Evolutionary conservation across 345 rosid genomes (phyloP).

Genomic region (Eucalyptus lansdowneana): DNA sequence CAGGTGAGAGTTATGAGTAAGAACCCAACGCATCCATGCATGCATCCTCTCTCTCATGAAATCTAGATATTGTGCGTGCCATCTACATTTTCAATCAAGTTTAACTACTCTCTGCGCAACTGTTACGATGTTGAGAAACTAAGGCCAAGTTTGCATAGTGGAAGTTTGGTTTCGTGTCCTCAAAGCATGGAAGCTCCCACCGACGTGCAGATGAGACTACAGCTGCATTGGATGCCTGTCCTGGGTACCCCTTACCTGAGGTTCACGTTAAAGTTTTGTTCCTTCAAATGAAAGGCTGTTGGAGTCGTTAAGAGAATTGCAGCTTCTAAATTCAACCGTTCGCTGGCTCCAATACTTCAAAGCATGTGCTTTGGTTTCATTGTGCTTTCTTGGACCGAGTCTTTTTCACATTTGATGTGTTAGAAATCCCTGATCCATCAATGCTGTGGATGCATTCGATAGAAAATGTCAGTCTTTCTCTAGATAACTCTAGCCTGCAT

Average conservation of each 20-base stretch:
- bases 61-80: neutral
- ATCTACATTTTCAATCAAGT: neutral
- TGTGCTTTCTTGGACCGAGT: neutral
- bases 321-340: neutral
- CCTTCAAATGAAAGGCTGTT: neutral
- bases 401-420: neutral
- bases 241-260: neutral
- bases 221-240: neutral
- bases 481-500: neutral
- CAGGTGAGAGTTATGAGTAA: neutral
- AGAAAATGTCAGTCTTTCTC: neutral
- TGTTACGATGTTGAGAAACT: neutral
- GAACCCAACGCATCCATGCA: neutral
- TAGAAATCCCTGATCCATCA: neutral
- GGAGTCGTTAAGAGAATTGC: neutral
- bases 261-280: neutral
- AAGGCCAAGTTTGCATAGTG: neutral
- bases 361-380: neutral
- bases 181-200: neutral
- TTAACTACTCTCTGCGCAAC: neutral
- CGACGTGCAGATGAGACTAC: neutral
- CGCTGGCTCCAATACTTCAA: neutral
- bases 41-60: neutral
- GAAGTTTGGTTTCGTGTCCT: neutral
- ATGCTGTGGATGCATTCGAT: neutral